Evolutionary conservation across 164 flowering plant species (phyloP), one percentile per base, ranked within the genome.

Genomic region (Vitis labrusca): DNA sequence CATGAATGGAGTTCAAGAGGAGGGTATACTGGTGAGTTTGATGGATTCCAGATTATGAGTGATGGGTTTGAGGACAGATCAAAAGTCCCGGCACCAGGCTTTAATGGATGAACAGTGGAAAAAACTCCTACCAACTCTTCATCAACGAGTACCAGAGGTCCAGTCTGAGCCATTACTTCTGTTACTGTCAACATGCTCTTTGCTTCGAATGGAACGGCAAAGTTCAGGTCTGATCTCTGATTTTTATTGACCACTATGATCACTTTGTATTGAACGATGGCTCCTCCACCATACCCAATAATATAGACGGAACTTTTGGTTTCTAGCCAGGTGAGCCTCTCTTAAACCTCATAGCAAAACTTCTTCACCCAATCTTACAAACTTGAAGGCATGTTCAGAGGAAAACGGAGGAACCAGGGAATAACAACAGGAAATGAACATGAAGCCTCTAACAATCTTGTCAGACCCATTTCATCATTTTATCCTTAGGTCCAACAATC

Each of bases 71-170:
- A 94, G 93, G 63, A 89, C 79, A 27, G 95, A 89, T 47, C 91
- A 82, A 59, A 77, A 97, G 37, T 89, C 90, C 29, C 50, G 76
- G 94, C 92, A 51, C 84, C 83, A 1, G 93, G 92, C 77, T 94
- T 94, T 72, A 94, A 62, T 11, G 98, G 94, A 78, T 92, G 97
- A 19, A 95, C 88, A 74, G 92, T 81, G 53, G 91, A 84, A 62
- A 94, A 48, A 17, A 89, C 77, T 65, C 97, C 98, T 50, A 76
- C 67, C 59, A 94, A 50, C 68, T 81, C 80, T 0, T 84, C 59
- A 53, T 86, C 84, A 48, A 94, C 80, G 3, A 95, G 74, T 44
- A 92, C 88, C 17, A 94, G 71, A 55, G 91, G 77, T 48, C 95
- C 97, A 9, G 98, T 91, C 71, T 87, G 95, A 49, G 97, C 97